Evolutionary conservation across 495 filamentous ascomycete species (phyloP), one percentile per base, ranked within the genome.

Genomic region (Penicillium malachiteum): DNA sequence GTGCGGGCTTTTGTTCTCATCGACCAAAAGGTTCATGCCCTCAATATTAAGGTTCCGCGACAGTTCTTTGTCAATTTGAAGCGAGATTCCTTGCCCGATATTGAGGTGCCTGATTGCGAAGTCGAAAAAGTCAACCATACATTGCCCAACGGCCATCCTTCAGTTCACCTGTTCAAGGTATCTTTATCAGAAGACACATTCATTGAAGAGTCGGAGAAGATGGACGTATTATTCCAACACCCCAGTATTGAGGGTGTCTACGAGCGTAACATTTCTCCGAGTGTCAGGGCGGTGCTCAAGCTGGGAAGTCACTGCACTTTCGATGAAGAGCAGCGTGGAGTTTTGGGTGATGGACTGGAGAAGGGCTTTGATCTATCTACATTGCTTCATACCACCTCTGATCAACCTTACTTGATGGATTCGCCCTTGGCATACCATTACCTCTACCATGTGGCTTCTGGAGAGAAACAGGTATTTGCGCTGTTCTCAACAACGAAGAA

Each of bases 231-330:
- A 12, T 90, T 96, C 73, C 88, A 93, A 57, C 94, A 99, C 68
- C 86, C 91, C 0, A 96, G 91, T 64, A 88, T 97, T 5, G 94
- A 99, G 68, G 94, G 95, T 26, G 89, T 97, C 13, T 99, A 99
- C 66, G 95, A 99, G 66, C 92, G 87, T 66, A 87, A 96, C 56
- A 79, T 99, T 5, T 90, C 95, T 8, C 76, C 96, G 32, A 88
- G 87, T 55, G 76, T 93, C 30, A 82, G 92, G 40, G 94, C 91
- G 10, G 78, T 97, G 33, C 79, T 99, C 13, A 87, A 96, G 60
- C 79, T 99, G 2, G 94, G 94, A 39, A 96, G 87, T 66, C 74
- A 87, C n/a, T 99, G 94, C 71, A 96, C 92, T 13, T 96, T 97
- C 63, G 92, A 99, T 65, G 87, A 96, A 56, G 86, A 75, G 37